Evolutionary conservation across 129 eudicot genomes (phyloP), one percentile per base, ranked within the genome.

Genomic region (Tagetes erecta): DNA sequence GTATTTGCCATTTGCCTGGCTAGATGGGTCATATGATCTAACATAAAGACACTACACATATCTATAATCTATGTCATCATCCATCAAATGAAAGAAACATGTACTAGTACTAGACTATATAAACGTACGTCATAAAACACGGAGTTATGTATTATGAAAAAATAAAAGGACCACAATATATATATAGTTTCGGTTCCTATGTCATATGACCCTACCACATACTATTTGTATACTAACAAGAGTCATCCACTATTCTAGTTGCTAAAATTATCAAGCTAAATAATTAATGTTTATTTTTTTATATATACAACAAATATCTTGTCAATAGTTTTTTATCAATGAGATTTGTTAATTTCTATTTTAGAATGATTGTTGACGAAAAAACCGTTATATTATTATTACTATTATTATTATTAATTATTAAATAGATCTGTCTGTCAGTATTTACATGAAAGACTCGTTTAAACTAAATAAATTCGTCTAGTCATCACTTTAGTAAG

Each of bases 101-200:
- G n/a, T n/a, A n/a, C 67, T 7, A 64, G 34, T 71, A 70, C 59
- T 34, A 64, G 36, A 78, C 77, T 58, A 33, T n/a, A n/a, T n/a
- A n/a, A 58, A 33, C 63, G 41, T 38, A 52, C 73, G 73, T 64
- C 56, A 78, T 51, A 47, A 44, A 53, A 41, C 71, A 70, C 37
- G 55, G 0, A 64, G 78, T 64, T 71, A 76, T 73, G 67, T 78
- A 41, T 52, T 71, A 65, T 63, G 9, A 69, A 78, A 76, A 63
- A 78, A 78, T 34, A 49, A 3, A 63, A 71, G 78, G 78, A 71
- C 78, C 78, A 78, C 68, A 64, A 78, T 71, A 71, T 71, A 41
- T n/a, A n/a, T n/a, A n/a, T n/a, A n/a, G 77, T 78, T 78, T 63
- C 40, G 40, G 66, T 70, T 66, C 77, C 10, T 46, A 46, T 64